Base-by-base conservation (phyloP, 106 monocot species). In the Posidonia australis region DNA sequence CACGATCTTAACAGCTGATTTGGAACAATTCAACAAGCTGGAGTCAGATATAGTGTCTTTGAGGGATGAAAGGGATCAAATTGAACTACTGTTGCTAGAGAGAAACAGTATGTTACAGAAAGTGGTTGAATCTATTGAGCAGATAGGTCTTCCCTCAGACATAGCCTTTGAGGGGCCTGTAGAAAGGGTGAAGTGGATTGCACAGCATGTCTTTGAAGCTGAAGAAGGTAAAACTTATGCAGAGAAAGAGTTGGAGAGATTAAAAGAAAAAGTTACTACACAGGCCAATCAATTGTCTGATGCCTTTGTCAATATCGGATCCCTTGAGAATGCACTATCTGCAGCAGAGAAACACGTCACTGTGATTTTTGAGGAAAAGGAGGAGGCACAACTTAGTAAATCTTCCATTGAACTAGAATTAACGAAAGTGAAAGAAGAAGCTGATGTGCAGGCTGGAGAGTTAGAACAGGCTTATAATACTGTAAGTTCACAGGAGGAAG, bases 361-460 rank as follows among this genome's bases (percentile, higher is more conserved):
- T 70, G 25, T 61, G 27, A 72, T 58, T 70, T 3, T 54, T 53
- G 67, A 87, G 21, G 96, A 96, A 75, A 85, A 78, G 60, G 70
- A 80, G 48, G 76, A 70, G 9, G 44, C 72, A n/a, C 68, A 80
- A 58, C 27, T 72, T 55, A 42, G 21, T 43, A 80, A 58, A 54
- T 17, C 54, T 60, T 72, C 67, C 61, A 29, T 67, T 25, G 79
- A 96, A 54, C 66, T 80, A 64, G 84, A 87, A 52, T 42, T 96
- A 30, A 60, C 77, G 72, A 81, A 72, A 70, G 59, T 64, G 47
- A 96, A 77, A 72, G 68, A 82, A 67, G 90, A 90, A 73, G 25
- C 31, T 45, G 71, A 45, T 67, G 69, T 66, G 16, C 77, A 63
- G 67, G 53, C 66, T 64, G 68, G 18, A 26, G 77, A 84, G 64